phyloP scores from a whole-genome alignment of 2,329 filamentous ascomycete species.

The Nectriaceae sp. region DNA sequence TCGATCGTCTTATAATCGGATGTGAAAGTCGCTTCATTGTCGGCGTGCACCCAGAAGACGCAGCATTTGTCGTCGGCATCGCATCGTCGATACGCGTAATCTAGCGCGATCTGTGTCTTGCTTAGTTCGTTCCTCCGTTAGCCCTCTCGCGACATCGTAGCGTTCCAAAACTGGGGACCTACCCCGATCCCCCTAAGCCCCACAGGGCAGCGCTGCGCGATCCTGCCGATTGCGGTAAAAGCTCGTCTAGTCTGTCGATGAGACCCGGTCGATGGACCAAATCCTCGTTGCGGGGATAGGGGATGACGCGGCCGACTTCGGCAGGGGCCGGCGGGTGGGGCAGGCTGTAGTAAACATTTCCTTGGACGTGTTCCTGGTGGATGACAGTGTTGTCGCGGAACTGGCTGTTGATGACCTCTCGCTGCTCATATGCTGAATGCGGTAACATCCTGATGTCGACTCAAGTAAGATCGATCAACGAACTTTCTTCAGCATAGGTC shows the following conservation, averaged over 20 bases:
- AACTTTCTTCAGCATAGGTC: no score
- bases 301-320: slow-evolving; percentile 3
- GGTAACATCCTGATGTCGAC: no score
- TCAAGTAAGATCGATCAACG: no score
- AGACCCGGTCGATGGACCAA: slow-evolving; percentile 9
- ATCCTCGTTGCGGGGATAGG: slow-evolving; percentile 18
- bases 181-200: slow-evolving; percentile 19
- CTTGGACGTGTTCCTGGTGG: neutral
- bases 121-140: neutral
- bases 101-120: neutral
- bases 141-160: neutral
- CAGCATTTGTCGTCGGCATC: neutral
- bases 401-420: neutral
- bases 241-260: slow-evolving; percentile 3
- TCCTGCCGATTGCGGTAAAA: slow-evolving; percentile 1
- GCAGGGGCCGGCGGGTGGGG: neutral
- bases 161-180: slow-evolving; percentile 5
- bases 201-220: slow-evolving; percentile 15
- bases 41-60: neutral
- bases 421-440: neutral
- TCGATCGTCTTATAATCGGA: neutral
- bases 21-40: neutral
- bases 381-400: neutral
- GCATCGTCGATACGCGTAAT: neutral
- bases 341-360: neutral